These are phyloP conservation scores for Buddleja alternifolia DNA, from an alignment of 257 asterid genomes.

Conservation along the genomic window DNA sequence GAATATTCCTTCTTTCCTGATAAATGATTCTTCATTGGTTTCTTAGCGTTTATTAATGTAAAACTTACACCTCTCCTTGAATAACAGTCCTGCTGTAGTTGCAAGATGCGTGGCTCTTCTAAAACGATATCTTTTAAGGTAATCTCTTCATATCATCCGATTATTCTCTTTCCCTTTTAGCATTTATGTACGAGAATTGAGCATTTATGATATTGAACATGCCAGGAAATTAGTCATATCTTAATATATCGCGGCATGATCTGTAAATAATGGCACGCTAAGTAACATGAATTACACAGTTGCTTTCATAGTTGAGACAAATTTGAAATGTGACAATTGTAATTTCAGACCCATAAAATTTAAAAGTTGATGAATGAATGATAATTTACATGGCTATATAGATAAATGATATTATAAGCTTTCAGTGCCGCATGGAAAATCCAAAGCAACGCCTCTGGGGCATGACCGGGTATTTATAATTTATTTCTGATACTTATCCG, in stretches of 20 bases:
- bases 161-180: conserved; percentile 21
- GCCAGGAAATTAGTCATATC: conserved; percentile 18
- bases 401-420: background rate
- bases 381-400: background rate
- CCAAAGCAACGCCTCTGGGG: background rate
- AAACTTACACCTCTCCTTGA: conserved; percentile 32
- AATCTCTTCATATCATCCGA: conserved; percentile 32
- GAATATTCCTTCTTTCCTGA: conserved; percentile 12
- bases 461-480: background rate
- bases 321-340: conserved; percentile 1
- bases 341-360: background rate
- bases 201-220: background rate
- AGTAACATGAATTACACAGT: background rate
- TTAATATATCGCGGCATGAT: conserved; percentile 8
- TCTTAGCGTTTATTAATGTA: background rate
- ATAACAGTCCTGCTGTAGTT: conserved; percentile 96
- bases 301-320: conserved; percentile 7
- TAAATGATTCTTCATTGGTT: conserved; percentile 11
- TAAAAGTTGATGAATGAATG: background rate
- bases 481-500: background rate
- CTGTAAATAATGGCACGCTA: background rate
- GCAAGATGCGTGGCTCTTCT: conserved; percentile 93
- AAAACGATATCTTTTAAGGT: conserved; percentile 94
- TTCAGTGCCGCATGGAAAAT: background rate
- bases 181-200: conserved; percentile 13